A percentile compares a stretch with the other conserved stretches of the same genome.
These are phyloP conservation scores for Leptographium wingfieldii DNA, from an alignment of 2,329 filamentous ascomycete species.

Conservation along the genomic window DNA sequence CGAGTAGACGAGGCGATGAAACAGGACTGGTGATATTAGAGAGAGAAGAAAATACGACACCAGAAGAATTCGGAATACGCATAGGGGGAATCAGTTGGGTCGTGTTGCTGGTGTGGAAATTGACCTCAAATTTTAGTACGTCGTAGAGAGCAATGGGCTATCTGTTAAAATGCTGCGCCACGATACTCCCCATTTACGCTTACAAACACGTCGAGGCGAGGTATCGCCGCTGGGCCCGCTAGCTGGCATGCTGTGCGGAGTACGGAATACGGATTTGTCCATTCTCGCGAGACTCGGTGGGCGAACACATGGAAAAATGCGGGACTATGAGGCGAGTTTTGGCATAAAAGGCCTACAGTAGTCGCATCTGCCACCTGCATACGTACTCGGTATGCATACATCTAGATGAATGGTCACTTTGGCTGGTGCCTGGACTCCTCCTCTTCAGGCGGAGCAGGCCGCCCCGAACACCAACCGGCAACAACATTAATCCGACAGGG, in stretches of 20 bases:
- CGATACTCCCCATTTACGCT: not conserved
- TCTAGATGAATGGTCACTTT: not conserved
- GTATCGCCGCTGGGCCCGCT: not conserved
- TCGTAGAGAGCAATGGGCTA: not conserved
- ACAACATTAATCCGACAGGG: not conserved
- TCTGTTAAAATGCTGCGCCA: conserved; percentile 2
- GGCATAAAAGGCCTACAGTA: not conserved
- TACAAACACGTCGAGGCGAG: not conserved
- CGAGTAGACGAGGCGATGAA: not conserved
- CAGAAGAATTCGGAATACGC: not conserved
- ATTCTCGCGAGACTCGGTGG: not conserved
- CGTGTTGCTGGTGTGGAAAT: not conserved
- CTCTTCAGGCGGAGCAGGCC: not conserved
- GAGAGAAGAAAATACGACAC: not conserved
- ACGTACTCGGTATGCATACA: not conserved
- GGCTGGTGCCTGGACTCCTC: not conserved
- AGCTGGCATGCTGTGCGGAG: not conserved
- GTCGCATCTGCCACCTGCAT: not conserved
- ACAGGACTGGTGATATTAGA: not conserved
- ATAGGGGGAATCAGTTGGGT: not conserved
- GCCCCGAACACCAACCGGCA: not conserved
- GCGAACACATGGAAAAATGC: not conserved
- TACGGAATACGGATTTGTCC: not conserved
- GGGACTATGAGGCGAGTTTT: not conserved
- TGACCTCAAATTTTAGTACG: not conserved